Base-by-base conservation (phyloP, 1,284 basidiomycete genomes). In the Ceratobasidium sp. region DNA sequence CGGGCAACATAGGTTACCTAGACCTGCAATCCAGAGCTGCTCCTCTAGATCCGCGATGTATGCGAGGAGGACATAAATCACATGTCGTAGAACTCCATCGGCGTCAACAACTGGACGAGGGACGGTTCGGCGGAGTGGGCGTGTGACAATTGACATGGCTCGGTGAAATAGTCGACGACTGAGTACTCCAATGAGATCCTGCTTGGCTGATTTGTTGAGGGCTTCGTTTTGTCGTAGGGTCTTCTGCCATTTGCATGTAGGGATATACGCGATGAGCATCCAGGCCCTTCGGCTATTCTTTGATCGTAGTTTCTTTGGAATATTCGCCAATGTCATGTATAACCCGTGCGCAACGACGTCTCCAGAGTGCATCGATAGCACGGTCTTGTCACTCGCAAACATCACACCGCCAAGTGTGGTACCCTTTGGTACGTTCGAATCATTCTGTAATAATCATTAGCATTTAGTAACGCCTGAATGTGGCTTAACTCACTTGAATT, bases 121-220 rank as follows among this genome's bases (percentile, higher is more conserved):
- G 28, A 43, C 26, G 18, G 3, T 59, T 28, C 57, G 35, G 13
- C 35, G 28, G 35, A 59, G 35, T 38, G 57, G 57, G 18, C 32
- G 28, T 9, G n/a, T 35, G 14, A 59, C 32, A 41, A 59, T 35
- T 16, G 28, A 35, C 30, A 59, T 35, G 35, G 32, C 11, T n/a
- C 26, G 57, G 32, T 59, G 57, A 35, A 38, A 59, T 16, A 59
- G 32, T 35, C 57, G 57, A 18, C 57, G 57, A 35, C 32, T 59
- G 57, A 59, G 57, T 35, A 43, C 57, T 13, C 35, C 32, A 4
- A 41, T n/a, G 14, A 59, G n/a, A 4, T 35, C 35, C 18, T 28
- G 32, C 23, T 41, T 35, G 18, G 28, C n/a, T 32, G 30, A n/a
- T 7, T 59, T 35, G 32, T 18, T 38, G n/a, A 59, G 35, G 9